Conservation (phyloP, 2,329 filamentous ascomycete genomes). For the Fusarium incarnatum region DNA sequence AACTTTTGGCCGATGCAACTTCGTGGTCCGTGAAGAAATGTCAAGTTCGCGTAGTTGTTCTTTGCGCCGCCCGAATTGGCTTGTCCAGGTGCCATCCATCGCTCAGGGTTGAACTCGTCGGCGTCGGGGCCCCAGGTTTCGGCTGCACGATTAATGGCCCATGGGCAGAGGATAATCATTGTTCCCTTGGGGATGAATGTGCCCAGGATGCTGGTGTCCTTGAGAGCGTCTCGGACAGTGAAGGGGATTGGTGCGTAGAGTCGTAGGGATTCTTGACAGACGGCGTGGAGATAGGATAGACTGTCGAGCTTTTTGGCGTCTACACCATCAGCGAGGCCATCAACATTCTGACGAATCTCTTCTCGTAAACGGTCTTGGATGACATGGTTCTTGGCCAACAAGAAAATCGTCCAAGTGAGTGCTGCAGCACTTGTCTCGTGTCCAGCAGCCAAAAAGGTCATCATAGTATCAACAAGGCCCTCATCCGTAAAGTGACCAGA, state of each 20-base stretch:
- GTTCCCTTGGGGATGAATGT: constrained; percentile 53
- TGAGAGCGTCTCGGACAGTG: constrained; percentile 47
- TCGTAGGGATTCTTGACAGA: constrained; percentile 58
- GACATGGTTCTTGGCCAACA: constrained; percentile 51
- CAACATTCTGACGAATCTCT: constrained; percentile 53
- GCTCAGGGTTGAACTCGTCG: constrained; percentile 52
- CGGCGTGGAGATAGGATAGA: constrained; percentile 56
- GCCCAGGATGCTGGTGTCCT: constrained; percentile 51
- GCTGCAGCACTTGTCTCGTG: constrained; percentile 59
- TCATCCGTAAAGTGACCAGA: constrained; percentile 44
- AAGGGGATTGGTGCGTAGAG: constrained; percentile 54
- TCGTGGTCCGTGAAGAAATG: constrained; percentile 74
- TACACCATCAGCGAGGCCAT: constrained; percentile 46
- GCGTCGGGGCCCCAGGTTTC: constrained; percentile 53
- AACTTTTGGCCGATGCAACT: constrained; percentile 48
- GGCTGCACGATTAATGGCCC: constrained; percentile 48
- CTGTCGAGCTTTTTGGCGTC: constrained; percentile 49
- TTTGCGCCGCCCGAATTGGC: constrained; percentile 71
- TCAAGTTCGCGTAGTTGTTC: constrained; percentile 77
- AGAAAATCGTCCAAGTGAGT: constrained; percentile 56
- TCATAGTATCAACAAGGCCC: constrained; percentile 26
- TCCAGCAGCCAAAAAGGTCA: constrained; percentile 46
- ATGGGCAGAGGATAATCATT: constrained; percentile 48
- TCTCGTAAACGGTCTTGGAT: constrained; percentile 54
- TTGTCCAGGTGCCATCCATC: constrained; percentile 49